Evolutionary conservation across 2,329 filamentous ascomycete species (phyloP).

Genomic region (Eutypella sp.): DNA sequence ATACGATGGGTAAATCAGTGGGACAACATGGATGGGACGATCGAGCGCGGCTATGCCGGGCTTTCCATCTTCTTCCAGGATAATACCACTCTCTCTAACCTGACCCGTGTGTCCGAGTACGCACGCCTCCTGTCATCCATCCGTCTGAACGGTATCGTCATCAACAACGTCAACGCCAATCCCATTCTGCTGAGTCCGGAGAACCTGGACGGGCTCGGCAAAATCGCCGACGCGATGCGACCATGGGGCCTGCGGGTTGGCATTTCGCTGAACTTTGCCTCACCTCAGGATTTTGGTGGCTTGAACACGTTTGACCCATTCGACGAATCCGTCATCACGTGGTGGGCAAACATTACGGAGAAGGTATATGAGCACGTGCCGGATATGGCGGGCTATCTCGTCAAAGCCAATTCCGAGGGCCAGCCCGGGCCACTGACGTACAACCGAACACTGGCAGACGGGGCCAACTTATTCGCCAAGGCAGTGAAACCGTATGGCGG

Average conservation of each 20-base stretch:
- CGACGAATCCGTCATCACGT: conserved; percentile 52
- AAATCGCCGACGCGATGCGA: conserved; percentile 60
- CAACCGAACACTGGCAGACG: conserved; percentile 63
- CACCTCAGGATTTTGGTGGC: conserved; percentile 51
- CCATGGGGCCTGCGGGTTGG: conserved; percentile 64
- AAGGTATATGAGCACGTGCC: conserved; percentile 57
- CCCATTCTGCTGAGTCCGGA: conserved; percentile 46
- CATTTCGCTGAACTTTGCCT: conserved; percentile 64
- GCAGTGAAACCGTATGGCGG: conserved; percentile 54
- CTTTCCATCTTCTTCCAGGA: conserved; percentile 63
- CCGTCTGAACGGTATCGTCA: conserved; percentile 59
- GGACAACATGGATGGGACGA: conserved; percentile 65
- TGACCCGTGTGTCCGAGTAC: conserved; percentile 57
- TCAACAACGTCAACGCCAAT: conserved; percentile 72
- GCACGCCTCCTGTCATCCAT: conserved; percentile 63
- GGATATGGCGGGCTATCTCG: conserved; percentile 63
- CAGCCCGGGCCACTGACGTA: conserved; percentile 66
- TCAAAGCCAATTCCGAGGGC: conserved; percentile 69
- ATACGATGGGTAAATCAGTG: conserved; percentile 69
- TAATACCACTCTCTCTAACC: conserved; percentile 50
- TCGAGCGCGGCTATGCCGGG: conserved; percentile 65
- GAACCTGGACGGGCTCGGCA: conserved; percentile 57
- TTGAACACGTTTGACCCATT: conserved; percentile 62
- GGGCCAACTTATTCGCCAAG: conserved; percentile 63
- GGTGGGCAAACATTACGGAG: conserved; percentile 58